Conservation (phyloP, 257 asterid genomes). For the Solanum chmielewskii region DNA sequence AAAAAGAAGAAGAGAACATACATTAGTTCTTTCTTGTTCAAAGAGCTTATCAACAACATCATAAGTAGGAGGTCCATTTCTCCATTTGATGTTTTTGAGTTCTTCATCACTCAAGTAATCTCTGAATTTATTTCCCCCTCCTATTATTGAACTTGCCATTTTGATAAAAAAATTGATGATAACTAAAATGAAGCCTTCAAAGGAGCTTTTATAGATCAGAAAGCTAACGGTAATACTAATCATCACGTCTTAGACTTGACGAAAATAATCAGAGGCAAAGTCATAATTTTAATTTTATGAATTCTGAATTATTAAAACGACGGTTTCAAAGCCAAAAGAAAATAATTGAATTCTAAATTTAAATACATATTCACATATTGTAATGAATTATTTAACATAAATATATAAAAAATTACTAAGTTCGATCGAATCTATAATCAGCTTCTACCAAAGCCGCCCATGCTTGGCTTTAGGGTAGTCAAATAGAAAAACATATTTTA, state of each 20-base stretch:
- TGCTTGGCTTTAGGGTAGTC: not conserved
- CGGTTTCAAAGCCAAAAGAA: too few species aligned
- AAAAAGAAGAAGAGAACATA: not conserved
- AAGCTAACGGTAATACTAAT: not conserved
- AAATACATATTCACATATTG: not conserved
- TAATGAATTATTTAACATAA: not conserved
- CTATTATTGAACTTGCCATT: slow-evolving; percentile 19
- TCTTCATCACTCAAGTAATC: slow-evolving; percentile 50
- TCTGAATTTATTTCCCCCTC: slow-evolving; percentile 43
- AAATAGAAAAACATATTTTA: not conserved
- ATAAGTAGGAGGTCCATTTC: slow-evolving; percentile 56
- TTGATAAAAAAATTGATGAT: not conserved
- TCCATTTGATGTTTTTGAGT: slow-evolving; percentile 48
- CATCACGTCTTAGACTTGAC: not conserved
- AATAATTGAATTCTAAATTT: not conserved
- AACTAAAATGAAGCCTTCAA: not conserved
- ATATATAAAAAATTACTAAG: not conserved
- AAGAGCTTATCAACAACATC: slow-evolving; percentile 60
- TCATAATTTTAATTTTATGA: not conserved
- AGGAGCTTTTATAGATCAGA: not conserved
- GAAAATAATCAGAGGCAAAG: not conserved
- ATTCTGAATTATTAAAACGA: not conserved
- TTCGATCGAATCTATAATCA: rapidly evolving
- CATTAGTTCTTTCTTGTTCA: slow-evolving; percentile 67
- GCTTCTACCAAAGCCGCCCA: not conserved